A percentile compares a stretch with the other conserved stretches of the same genome.
These are phyloP conservation scores for Kwoniella sp. DNA, from an alignment of 768 basidiomycete species.

Conservation along the genomic window DNA sequence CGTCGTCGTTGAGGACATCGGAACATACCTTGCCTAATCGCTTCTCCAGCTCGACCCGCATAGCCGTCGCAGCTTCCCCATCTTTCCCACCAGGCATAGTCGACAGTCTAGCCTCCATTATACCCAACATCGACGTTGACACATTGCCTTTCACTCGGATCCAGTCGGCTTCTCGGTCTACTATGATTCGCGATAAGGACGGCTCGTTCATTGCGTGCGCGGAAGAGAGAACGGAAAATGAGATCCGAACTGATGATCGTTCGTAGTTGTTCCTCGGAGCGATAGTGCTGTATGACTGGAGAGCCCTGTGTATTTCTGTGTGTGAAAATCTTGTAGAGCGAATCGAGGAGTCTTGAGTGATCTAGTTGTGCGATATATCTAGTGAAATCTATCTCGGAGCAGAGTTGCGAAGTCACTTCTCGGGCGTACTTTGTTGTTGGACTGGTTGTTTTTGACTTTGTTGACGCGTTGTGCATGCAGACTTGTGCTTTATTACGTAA, in stretches of 20 bases:
- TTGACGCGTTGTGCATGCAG: background rate
- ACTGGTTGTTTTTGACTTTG: slow-evolving; percentile 5
- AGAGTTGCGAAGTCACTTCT: background rate
- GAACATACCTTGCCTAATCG: slow-evolving; percentile 42
- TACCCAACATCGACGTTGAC: slow-evolving; percentile 59
- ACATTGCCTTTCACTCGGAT: slow-evolving; percentile 65
- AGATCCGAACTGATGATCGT: too few relatives aligned
- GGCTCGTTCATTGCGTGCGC: slow-evolving; percentile 34
- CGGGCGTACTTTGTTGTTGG: background rate
- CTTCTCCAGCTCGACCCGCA: slow-evolving; percentile 44
- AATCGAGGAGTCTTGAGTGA: too few relatives aligned
- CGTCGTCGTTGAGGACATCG: too few relatives aligned
- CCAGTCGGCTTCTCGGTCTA: slow-evolving; percentile 72
- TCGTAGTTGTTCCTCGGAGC: too few relatives aligned
- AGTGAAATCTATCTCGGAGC: too few relatives aligned
- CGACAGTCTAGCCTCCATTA: slow-evolving; percentile 62
- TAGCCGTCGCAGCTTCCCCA: slow-evolving; percentile 61
- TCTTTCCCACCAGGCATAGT: slow-evolving; percentile 56
- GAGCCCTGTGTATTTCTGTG: too few relatives aligned
- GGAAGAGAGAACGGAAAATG: too few relatives aligned
- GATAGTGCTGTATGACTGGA: background rate
- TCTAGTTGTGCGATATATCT: too few relatives aligned
- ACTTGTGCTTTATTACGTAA: background rate
- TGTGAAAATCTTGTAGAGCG: too few relatives aligned
- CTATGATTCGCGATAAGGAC: slow-evolving; percentile 42